Evolutionary conservation across 176 grass and related monocot species (phyloP).

Genomic region (Elymus sibiricus): DNA sequence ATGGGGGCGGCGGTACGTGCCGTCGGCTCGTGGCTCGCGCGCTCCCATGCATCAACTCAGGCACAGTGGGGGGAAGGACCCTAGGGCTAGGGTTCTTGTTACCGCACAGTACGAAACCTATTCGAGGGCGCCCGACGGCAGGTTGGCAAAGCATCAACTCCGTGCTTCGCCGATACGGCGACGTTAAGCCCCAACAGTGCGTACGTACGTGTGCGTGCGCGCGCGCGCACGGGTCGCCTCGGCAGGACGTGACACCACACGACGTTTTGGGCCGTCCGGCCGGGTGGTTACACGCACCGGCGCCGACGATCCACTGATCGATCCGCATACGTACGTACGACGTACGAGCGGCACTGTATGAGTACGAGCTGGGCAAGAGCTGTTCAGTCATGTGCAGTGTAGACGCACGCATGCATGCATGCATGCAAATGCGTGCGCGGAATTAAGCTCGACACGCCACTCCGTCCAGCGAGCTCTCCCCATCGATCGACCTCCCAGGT

Average conservation of each 20-base stretch:
- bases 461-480: background rate
- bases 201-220: background rate
- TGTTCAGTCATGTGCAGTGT: background rate
- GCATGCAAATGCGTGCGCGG: background rate
- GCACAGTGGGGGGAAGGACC: background rate
- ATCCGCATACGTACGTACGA: background rate
- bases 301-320: background rate
- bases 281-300: background rate
- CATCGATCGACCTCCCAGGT: background rate
- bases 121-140: background rate
- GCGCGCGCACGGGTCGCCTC: background rate
- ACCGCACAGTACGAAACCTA: background rate
- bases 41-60: constrained; percentile 2
- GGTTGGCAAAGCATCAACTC: constrained; percentile 5
- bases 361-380: background rate
- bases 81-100: background rate
- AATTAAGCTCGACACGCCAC: background rate
- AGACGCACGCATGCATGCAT: background rate
- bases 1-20: no score
- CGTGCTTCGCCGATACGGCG: background rate
- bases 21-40: background rate
- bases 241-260: background rate
- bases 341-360: background rate
- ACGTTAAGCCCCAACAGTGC: background rate
- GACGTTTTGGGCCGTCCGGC: background rate